Evolutionary conservation across 2,329 filamentous ascomycete species (phyloP), one percentile per base, ranked within the genome.

Genomic region (Penicillium sp.): DNA sequence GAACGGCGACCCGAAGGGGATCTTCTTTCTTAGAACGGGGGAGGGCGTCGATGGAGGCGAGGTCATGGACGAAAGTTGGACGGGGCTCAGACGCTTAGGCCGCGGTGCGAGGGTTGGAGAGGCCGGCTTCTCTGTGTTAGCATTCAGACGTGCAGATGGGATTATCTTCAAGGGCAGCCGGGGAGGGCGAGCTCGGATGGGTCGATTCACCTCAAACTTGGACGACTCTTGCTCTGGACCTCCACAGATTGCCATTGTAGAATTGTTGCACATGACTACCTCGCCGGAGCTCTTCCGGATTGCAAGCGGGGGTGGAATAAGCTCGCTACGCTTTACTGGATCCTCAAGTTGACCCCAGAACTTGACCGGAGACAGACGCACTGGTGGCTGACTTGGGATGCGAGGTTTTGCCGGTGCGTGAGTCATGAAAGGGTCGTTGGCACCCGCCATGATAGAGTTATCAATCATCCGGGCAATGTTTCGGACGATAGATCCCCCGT

Each of bases 401-500:
- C 2, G 19, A 17, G 22, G 8, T 2, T 25, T 28, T 17, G 33
- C 16, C 9, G 25, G 22, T 12, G 25, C n/a, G 25, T 7, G 30
- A 4, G 35, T 62, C 12, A 72, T 33, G 37, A 72, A 71, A 1
- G 66, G 67, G 44, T 71, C 69, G 3, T 66, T 63, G 1, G 52
- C 53, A 2, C 43, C 25, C 22, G 53, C 52, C 3, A 56, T 45
- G 7, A 69, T 49, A 1, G 64, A 62, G 22, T 54, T 60, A 30
- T 71, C 65, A n/a, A 71, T 67, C 57, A 71, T 62, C 1, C 63
- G 62, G 3, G 62, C 64, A 11, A 72, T 61, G 36, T 57, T 62
- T 14, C 46, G 61, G 12, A 68, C 57, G 17, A 70, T 55, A 40
- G 57, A 61, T 1, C 56, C 47, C 16, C 26, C 45, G 2, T 51